Base-by-base conservation (phyloP, 306 rosid genomes). In the Vigna unguiculata region DNA sequence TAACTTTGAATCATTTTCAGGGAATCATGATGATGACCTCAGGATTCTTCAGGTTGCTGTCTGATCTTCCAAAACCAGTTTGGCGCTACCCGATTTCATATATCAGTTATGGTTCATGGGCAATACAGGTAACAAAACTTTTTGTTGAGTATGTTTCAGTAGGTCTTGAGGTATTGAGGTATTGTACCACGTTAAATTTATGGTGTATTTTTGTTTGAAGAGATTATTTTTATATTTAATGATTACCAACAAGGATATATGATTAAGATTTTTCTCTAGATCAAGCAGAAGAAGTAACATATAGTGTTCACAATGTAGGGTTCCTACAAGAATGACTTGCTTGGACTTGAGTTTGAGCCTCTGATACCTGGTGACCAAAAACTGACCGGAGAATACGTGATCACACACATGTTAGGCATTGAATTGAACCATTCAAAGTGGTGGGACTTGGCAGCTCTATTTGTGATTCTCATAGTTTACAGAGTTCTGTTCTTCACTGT, bases 21-120 rank as follows among this genome's bases (percentile, higher is more conserved):
- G 99, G 99, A 62, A 95, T 95, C 74, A 87, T 95, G 87, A 95
- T 95, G 99, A 90, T 95, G 97, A 80, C 93, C 78, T 89, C 93
- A 7, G 93, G 90, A 49, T 87, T 89, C 87, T 86, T 87, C 73
- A 85, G 91, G 76, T 84, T 82, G 58, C 83, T 85, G 8, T 72
- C 89, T 57, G 93, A 89, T 81, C 88, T 89, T 81, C 93, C 93
- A 75, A 89, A 85, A 78, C 86, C 87, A 0, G 80, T 89, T 83
- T 89, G 93, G 93, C 89, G 91, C 71, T 89, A 89, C 41, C 93
- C 93, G 1, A 74, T 89, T 80, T 89, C 91, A 16, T 89, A 87
- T 41, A 64, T 89, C 52, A 89, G 93, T 43, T 89, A 81, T 36
- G 89, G 89, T 0, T 66, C 93, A 9, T 89, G 93, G 91, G 89